These are phyloP conservation scores for grape (Vitis vinifera) DNA, from an alignment of 164 flowering plant genomes.

Conservation along the genomic window ASM3070453v1 NC_081805.1:7245501-7246000, in stretches of 20 bases:
- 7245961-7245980: background rate
- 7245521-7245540: too few relatives aligned
- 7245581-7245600: background rate
- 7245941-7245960: background rate
- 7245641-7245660: background rate
- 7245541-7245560: background rate
- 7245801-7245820: background rate
- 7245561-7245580: background rate
- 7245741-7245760: background rate
- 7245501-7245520: too few relatives aligned
- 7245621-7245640: background rate
- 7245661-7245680: background rate
- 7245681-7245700: background rate
- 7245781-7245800: conserved; percentile 1
- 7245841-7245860: background rate
- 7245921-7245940: background rate
- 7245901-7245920: background rate
- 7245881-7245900: background rate
- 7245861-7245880: background rate
- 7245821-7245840: background rate
- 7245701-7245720: background rate
- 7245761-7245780: background rate
- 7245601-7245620: background rate
- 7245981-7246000: background rate
- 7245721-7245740: background rate